Percentiles rank a stretch among this genome's conserved stretches.
These are phyloP conservation scores for Pseudogymnoascus sp. DNA, from an alignment of 2,329 filamentous ascomycete species.

Conservation along the genomic window DNA sequence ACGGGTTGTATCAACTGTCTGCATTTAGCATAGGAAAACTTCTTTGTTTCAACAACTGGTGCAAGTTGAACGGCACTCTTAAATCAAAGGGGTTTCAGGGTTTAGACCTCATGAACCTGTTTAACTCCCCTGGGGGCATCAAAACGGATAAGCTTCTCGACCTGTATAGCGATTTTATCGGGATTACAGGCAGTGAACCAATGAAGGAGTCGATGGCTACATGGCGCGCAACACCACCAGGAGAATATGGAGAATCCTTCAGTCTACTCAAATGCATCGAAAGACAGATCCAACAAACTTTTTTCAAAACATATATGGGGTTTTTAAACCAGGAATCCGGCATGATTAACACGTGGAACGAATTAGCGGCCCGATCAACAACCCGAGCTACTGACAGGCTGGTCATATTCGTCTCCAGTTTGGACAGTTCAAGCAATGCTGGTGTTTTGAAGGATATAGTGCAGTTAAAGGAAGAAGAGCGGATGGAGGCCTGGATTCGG, in stretches of 20 bases:
- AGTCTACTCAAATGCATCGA: neutral
- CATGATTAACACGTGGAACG: neutral
- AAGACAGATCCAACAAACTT: neutral
- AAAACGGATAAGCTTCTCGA: neutral
- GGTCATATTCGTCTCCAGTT: neutral
- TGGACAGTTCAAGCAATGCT: neutral
- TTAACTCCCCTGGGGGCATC: neutral
- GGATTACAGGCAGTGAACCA: neutral
- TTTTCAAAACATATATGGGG: neutral
- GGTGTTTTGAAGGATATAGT: neutral
- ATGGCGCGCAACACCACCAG: neutral
- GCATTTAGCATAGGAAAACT: neutral
- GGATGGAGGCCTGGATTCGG: constrained; percentile 2
- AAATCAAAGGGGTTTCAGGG: neutral
- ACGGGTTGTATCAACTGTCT: neutral
- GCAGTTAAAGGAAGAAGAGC: neutral
- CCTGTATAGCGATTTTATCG: neutral
- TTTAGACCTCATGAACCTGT: neutral
- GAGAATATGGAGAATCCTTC: neutral
- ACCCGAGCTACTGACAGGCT: neutral
- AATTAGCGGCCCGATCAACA: neutral
- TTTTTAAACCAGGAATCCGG: neutral
- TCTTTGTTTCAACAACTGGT: neutral
- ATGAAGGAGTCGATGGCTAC: neutral
- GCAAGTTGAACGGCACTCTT: neutral